These are phyloP conservation scores for Cinnamomum micranthum DNA, from an alignment of 164 flowering plant genomes.

Conservation along the genomic window DNA sequence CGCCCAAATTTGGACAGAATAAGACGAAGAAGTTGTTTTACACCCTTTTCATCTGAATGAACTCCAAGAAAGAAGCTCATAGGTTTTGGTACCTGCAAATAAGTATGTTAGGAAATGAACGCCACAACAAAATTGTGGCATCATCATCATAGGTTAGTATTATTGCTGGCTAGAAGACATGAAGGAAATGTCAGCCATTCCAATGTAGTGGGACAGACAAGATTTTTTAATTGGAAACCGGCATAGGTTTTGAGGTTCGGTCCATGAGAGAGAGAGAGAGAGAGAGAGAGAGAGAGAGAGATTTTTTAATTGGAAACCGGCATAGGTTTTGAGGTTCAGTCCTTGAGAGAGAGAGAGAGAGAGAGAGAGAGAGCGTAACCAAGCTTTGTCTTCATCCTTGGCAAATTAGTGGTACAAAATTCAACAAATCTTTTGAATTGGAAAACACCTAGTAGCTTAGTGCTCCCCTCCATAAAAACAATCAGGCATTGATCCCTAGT, in stretches of 20 bases:
- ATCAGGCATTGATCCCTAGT: too few relatives aligned
- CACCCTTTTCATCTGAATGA: slow-evolving; percentile 72
- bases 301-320: too few relatives aligned
- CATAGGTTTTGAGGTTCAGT: neutral
- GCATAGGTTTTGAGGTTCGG: neutral
- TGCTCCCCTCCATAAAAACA: too few relatives aligned
- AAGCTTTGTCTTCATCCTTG: too few relatives aligned
- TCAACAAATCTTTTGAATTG: too few relatives aligned
- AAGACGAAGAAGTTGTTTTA: slow-evolving; percentile 91
- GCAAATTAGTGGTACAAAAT: too few relatives aligned
- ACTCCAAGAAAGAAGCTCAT: slow-evolving; percentile 64
- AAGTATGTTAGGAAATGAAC: neutral
- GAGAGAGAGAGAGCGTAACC: too few relatives aligned
- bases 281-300: neutral
- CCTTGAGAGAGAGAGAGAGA: neutral
- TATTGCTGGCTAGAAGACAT: neutral
- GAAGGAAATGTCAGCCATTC: neutral
- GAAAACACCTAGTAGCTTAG: too few relatives aligned
- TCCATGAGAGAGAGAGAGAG: neutral
- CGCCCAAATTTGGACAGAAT: slow-evolving; percentile 95
- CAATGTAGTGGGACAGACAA: neutral
- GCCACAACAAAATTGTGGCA: neutral
- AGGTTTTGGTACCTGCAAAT: slow-evolving; percentile 87
- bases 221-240: too few relatives aligned
- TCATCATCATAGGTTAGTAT: neutral